Evolutionary conservation across 192 early-diverging fungal genomes (phyloP).

Genomic region (Pilobolus umbonatus): DNA sequence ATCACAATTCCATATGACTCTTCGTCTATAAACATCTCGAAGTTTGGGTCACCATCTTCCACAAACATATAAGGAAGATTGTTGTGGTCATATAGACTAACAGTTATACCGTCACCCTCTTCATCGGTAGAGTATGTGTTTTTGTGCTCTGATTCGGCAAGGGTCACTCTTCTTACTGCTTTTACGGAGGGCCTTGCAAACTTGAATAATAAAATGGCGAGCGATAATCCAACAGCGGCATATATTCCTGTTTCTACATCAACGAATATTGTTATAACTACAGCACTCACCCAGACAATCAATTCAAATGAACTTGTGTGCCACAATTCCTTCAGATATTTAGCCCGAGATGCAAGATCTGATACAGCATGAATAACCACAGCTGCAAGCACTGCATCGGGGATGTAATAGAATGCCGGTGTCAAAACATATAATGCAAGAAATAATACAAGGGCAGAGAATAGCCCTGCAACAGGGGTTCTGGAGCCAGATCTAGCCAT

Average conservation of each 20-base stretch:
- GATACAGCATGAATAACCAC: slow-evolving; percentile 73
- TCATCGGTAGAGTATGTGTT: not conserved
- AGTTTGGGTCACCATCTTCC: slow-evolving; percentile 16
- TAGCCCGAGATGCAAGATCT: slow-evolving; percentile 62
- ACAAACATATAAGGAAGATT: slow-evolving; percentile 28
- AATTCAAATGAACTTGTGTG: slow-evolving; percentile 42
- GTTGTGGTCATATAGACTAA: slow-evolving; percentile 14
- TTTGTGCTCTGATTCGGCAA: not conserved
- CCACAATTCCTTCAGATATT: slow-evolving; percentile 57
- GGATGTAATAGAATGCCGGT: slow-evolving; percentile 78
- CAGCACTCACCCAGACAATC: slow-evolving; percentile 39
- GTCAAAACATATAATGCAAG: slow-evolving; percentile 75
- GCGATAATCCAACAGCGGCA: slow-evolving; percentile 63
- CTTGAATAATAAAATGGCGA: slow-evolving; percentile 66
- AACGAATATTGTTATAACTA: slow-evolving; percentile 57
- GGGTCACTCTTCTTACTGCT: slow-evolving; percentile 34
- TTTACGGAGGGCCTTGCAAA: slow-evolving; percentile 63
- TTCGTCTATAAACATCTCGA: slow-evolving; percentile 3
- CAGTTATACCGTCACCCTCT: no score
- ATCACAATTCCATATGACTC: slow-evolving; percentile 64
- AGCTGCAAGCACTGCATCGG: slow-evolving; percentile 70
- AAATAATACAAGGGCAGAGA: slow-evolving; percentile 69
- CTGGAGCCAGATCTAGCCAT: slow-evolving; percentile 77
- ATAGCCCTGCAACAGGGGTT: slow-evolving; percentile 69
- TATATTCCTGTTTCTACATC: slow-evolving; percentile 68